phyloP scores from a whole-genome alignment of 192 early-diverging fungal genomes.

The Linnemannia elongata region DNA sequence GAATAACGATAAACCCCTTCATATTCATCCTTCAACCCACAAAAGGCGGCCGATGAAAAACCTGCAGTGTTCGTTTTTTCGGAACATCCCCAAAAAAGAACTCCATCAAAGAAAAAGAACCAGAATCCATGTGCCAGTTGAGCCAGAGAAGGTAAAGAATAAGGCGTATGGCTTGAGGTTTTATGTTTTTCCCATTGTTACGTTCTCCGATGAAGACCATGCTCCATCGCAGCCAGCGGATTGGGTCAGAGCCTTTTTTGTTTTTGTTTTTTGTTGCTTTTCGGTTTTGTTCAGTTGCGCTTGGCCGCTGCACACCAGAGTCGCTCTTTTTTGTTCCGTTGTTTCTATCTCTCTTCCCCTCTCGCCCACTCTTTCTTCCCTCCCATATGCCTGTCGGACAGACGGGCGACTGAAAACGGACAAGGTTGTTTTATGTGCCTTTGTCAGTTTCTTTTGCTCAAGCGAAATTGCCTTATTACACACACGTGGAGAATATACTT shows the following conservation, averaged over 20 bases:
- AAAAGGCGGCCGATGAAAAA: background rate
- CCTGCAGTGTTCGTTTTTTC: background rate
- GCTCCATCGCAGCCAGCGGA: background rate
- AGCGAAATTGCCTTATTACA: background rate
- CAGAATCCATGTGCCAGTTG: background rate
- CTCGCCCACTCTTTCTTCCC: background rate
- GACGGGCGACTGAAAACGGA: background rate
- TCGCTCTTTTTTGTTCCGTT: background rate
- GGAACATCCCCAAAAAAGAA: constrained; percentile 1
- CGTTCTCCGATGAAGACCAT: background rate
- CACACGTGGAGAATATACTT: background rate
- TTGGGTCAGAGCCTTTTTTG: background rate
- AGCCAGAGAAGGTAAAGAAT: background rate
- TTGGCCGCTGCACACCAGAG: background rate
- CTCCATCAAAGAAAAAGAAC: background rate
- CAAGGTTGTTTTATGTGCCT: background rate
- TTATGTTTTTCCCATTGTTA: background rate
- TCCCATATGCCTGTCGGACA: background rate
- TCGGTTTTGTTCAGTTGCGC: background rate
- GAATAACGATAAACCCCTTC: background rate
- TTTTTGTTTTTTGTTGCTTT: background rate
- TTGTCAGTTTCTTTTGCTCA: background rate
- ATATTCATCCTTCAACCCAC: background rate
- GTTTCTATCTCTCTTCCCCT: background rate
- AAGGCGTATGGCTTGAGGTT: background rate